These are phyloP conservation scores for Beauveria australis DNA, from an alignment of 2,329 filamentous ascomycete genomes.

Conservation along the genomic window DNA sequence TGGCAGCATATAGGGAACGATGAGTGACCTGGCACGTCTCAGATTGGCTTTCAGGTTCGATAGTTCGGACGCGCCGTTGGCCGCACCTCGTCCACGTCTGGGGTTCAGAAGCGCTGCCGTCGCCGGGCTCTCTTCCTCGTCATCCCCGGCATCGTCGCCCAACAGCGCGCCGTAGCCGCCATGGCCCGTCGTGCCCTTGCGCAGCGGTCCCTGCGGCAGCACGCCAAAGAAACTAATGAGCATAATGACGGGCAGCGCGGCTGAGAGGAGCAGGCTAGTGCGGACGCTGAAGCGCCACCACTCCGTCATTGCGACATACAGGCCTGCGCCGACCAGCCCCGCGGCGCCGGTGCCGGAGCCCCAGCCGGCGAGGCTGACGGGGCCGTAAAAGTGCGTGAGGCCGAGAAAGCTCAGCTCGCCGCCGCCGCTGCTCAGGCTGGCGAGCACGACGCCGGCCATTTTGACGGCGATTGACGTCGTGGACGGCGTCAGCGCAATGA, in stretches of 20 bases:
- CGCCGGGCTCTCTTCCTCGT: conserved; percentile 30
- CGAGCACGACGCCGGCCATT: conserved; percentile 74
- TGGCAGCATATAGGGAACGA: conserved; percentile 80
- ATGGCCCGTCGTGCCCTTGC: conserved; percentile 26
- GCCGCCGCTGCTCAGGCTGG: conserved; percentile 75
- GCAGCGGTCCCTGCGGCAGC: conserved; percentile 60
- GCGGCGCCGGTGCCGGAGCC: conserved; percentile 86
- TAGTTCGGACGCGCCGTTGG: conserved; percentile 20
- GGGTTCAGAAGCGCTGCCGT: conserved; percentile 42
- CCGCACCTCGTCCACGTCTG: conserved; percentile 29
- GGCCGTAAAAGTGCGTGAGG: conserved; percentile 88
- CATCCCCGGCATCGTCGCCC: conserved; percentile 29
- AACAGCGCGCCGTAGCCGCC: conserved; percentile 49
- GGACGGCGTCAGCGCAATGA: conserved; percentile 72
- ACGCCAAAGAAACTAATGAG: conserved; percentile 77
- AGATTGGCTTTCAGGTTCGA: conserved; percentile 44
- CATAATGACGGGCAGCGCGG: conserved; percentile 75
- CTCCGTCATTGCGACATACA: conserved; percentile 81
- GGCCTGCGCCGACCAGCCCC: conserved; percentile 74
- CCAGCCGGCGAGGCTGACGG: conserved; percentile 82
- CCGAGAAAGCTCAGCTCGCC: conserved; percentile 89
- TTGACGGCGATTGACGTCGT: conserved; percentile 61
- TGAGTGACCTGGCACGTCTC: conserved; percentile 57
- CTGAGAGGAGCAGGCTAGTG: conserved; percentile 66
- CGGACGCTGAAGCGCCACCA: conserved; percentile 67